Conservation (phyloP, 352 stramenopile species). For the Aphanomyces invadans region DNA sequence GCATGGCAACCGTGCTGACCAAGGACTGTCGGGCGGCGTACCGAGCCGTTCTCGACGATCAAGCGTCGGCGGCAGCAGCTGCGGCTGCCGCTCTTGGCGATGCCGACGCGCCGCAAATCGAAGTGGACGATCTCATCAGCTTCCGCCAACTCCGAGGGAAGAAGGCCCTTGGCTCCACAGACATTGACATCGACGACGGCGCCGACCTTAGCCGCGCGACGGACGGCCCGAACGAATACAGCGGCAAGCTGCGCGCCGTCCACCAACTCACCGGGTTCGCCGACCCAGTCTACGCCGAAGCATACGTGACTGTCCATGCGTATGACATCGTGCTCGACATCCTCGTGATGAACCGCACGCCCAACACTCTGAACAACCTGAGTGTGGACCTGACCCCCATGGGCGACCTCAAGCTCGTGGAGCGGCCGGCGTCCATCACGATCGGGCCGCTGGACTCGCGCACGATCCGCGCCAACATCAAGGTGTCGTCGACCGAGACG, state of each 20-base stretch:
- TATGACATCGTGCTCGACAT: constrained; percentile 99
- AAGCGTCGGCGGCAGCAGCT: constrained; percentile 46
- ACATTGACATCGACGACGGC: constrained; percentile 98
- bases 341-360: constrained; percentile 97
- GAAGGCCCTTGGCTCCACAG: constrained; percentile 85
- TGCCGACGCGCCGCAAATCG: constrained; percentile 57
- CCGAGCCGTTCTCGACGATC: constrained; percentile 58
- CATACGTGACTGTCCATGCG: constrained; percentile 98
- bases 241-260: constrained; percentile 91
- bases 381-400: constrained; percentile 99
- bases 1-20: constrained; percentile 66
- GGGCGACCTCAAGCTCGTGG: constrained; percentile 99
- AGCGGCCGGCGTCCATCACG: constrained; percentile 95
- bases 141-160: constrained; percentile 94
- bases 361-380: constrained; percentile 97
- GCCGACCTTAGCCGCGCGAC: constrained; percentile 92
- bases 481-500: constrained; percentile 99
- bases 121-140: constrained; percentile 95
- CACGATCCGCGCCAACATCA: constrained; percentile 98
- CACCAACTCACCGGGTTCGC: constrained; percentile 99
- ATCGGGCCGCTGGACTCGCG: constrained; percentile 96
- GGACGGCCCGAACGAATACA: constrained; percentile 78
- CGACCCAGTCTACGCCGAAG: constrained; percentile 99
- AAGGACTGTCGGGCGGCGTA: constrained; percentile 75
- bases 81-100: constrained; percentile 49